phyloP scores from a whole-genome alignment of 768 basidiomycete genomes.

The Coprinopsis strossmayeri region DNA sequence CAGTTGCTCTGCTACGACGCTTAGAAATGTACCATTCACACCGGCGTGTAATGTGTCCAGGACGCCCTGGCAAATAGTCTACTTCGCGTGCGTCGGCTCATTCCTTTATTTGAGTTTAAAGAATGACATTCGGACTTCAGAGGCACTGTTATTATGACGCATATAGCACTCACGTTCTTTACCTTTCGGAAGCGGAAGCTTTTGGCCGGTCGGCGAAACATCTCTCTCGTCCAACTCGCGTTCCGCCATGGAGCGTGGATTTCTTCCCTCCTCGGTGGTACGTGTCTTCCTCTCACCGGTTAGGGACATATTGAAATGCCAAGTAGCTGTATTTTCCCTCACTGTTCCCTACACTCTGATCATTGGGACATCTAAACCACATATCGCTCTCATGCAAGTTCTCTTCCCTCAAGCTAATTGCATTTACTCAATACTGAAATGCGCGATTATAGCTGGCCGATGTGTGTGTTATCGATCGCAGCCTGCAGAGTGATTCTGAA shows the following conservation, averaged over 20 bases:
- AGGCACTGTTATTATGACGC: slow-evolving; percentile 1
- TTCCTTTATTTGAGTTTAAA: neutral
- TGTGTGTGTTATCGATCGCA: neutral
- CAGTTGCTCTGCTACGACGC: neutral
- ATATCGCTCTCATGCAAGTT: slow-evolving; percentile 1
- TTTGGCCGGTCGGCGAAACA: slow-evolving; percentile 1
- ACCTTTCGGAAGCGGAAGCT: neutral
- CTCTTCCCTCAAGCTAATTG: neutral
- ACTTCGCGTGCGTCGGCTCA: slow-evolving; percentile 3
- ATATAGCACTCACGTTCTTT: slow-evolving; percentile 2
- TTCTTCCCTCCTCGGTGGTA: neutral
- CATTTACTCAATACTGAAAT: neutral
- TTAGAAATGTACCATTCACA: slow-evolving; percentile 5
- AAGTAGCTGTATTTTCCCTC: neutral
- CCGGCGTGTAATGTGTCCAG: slow-evolving; percentile 2
- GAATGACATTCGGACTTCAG: neutral
- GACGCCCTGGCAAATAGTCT: slow-evolving; percentile 3
- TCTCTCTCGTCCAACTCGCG: neutral
- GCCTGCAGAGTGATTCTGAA: slow-evolving; percentile 6
- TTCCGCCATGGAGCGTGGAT: slow-evolving; percentile 8
- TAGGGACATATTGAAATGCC: no score
- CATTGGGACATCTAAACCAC: slow-evolving; percentile 2
- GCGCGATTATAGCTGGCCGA: neutral
- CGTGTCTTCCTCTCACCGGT: neutral
- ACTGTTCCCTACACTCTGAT: slow-evolving; percentile 5